Percentiles rank a stretch among this genome's conserved stretches.
Evolutionary conservation across 2,329 filamentous ascomycete genomes (phyloP).

Genomic region (Exophiala alcalophila): DNA sequence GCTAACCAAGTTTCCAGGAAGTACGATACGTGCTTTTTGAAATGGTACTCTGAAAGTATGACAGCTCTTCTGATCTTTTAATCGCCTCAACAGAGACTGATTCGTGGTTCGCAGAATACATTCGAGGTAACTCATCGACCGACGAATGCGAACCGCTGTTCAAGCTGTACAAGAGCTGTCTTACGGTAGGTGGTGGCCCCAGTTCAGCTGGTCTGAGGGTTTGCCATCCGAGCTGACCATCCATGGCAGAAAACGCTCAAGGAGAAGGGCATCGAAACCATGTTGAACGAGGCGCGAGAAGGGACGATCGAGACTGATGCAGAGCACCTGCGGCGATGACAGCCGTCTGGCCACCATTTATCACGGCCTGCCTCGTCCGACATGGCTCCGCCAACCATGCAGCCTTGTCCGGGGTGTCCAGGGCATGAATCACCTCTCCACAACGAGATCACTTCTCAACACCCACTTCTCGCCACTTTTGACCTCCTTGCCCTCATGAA

Average conservation of each 20-base stretch:
- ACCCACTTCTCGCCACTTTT: slow-evolving; percentile 85
- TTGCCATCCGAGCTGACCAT: too few species aligned
- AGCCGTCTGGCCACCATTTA: too few species aligned
- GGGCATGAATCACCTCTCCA: slow-evolving; percentile 34
- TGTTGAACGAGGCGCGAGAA: slow-evolving; percentile 86
- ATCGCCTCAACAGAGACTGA: slow-evolving; percentile 9
- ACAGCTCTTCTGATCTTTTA: slow-evolving; percentile 27
- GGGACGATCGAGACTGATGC: slow-evolving; percentile 85
- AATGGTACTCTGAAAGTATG: slow-evolving; percentile 99
- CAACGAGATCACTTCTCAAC: slow-evolving; percentile 71
- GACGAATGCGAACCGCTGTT: slow-evolving; percentile 87
- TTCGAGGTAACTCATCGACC: slow-evolving; percentile 75
- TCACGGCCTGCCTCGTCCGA: too few species aligned
- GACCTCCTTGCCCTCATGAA: slow-evolving; percentile 84
- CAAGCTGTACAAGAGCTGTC: slow-evolving; percentile 80
- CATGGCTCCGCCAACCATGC: too few species aligned
- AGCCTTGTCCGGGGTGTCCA: too few species aligned
- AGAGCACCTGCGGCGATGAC: slow-evolving; percentile 54
- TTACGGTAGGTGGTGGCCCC: slow-evolving; percentile 68
- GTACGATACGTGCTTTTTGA: slow-evolving; percentile 96
- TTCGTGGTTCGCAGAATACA: slow-evolving; percentile 71
- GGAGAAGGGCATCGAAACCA: slow-evolving; percentile 84
- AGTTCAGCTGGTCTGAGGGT: too few species aligned
- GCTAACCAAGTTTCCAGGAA: slow-evolving; percentile 55
- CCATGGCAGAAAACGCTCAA: slow-evolving; percentile 73